A percentile compares a stretch with the other conserved stretches of the same genome.
phyloP scores from a whole-genome alignment of 192 early-diverging fungal genomes.

The Gaertneriomyces sp. region DNA sequence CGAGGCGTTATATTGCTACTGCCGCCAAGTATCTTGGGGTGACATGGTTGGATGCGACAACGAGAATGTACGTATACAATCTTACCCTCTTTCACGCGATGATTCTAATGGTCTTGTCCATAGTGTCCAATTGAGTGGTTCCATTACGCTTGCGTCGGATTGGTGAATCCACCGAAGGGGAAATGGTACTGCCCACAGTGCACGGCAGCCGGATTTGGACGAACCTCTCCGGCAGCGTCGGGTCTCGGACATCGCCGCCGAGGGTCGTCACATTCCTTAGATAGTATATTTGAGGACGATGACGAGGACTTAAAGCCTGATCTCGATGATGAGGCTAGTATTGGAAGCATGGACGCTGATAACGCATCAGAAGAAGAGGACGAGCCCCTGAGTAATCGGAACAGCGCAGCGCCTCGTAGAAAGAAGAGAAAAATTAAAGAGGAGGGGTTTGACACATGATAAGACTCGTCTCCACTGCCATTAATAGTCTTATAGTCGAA shows the following conservation, averaged over 20 bases:
- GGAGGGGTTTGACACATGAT: too few species aligned
- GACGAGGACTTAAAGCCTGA: neutral
- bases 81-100: slow-evolving; percentile 2
- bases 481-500: too few species aligned
- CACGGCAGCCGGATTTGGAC: slow-evolving; percentile 27
- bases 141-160: slow-evolving; percentile 56
- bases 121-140: slow-evolving; percentile 58
- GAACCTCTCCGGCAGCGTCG: neutral
- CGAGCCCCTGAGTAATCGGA: too few species aligned
- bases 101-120: slow-evolving; percentile 2
- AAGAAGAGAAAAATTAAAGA: too few species aligned
- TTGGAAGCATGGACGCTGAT: too few species aligned
- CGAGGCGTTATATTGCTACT: slow-evolving; percentile 55
- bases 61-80: slow-evolving; percentile 29
- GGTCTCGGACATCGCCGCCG: too few species aligned
- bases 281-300: neutral
- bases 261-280: too few species aligned
- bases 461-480: too few species aligned
- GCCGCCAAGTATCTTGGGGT: slow-evolving; percentile 53
- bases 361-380: too few species aligned
- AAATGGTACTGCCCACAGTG: slow-evolving; percentile 60
- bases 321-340: too few species aligned
- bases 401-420: too few species aligned
- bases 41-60: slow-evolving; percentile 64
- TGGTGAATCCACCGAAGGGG: slow-evolving; percentile 50